Base-by-base conservation (phyloP, 23 red algal genomes). In the Porphyridium purpureum region DNA sequence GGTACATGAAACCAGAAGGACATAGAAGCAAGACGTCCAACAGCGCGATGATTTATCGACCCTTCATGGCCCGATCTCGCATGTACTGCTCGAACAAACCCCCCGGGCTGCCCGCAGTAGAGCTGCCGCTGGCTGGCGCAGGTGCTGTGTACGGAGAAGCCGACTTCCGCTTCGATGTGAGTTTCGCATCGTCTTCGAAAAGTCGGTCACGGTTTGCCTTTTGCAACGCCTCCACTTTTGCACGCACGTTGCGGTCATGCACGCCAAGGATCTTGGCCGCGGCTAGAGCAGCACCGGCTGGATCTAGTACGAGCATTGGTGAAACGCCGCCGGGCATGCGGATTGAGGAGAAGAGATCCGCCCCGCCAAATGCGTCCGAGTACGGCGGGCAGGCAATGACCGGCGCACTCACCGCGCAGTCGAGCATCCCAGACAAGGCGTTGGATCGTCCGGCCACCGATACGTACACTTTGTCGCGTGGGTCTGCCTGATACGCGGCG, bases 331-430 rank as follows among this genome's bases (percentile, higher is more conserved):
- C 60, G 50, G 90, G 90, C 90, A 98, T 98, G 20, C 90, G 90
- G 35, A 98, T 72, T 35, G 70, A 80, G 1, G 80, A 86, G 60
- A 82, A 98, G 6, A 98, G 14, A 40, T 98, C 90, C 7, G 79
- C 67, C 0, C 90, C 90, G 27, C 80, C 90, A 81, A 86, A 98
- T 1, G 72, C 54, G 36, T 98, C 90, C 23, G 75, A 83, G 55
- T 77, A 79, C 32, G 90, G 90, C 29, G 90, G 90, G 53, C 90
- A 98, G 14, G 90, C 75, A 35, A 98, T 80, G 34, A 98, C 90
- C 5, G 90, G 90, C 54, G n/a, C 19, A 6, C 57, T 42, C 9
- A 98, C 90, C 14, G 90, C 77, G 49, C 90, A 84, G 41, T 98
- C 90, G 33, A 98, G 75, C 27, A 98, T 57, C 14, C 90, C 90